Percentiles rank a stretch among this genome's conserved stretches.
Evolutionary conservation across 208 protist genomes (phyloP).

Genomic region (Acanthamoeba sp.): DNA sequence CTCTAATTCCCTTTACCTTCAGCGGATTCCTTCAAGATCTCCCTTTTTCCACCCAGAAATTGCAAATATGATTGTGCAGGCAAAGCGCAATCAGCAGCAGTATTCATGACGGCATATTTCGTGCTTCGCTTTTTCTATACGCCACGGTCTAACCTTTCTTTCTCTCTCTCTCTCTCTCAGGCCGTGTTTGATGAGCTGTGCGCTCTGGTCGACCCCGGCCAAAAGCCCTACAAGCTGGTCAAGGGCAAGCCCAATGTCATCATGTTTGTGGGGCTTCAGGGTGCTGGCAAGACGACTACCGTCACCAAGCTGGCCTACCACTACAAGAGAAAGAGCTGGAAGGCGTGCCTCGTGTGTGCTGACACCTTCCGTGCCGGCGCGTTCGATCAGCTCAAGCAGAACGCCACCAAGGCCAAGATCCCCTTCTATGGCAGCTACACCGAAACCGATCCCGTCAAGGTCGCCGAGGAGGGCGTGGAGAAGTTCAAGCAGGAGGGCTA

Average conservation of each 20-base stretch:
- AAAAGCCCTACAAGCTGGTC: slow-evolving; percentile 95
- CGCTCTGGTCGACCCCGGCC: slow-evolving; percentile 97
- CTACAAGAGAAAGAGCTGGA: slow-evolving; percentile 95
- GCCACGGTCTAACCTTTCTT: background rate
- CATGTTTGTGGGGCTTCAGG: slow-evolving; percentile 99
- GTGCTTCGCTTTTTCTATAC: background rate
- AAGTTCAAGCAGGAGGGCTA: slow-evolving; percentile 94
- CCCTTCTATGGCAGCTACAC: slow-evolving; percentile 97
- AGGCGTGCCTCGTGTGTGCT: slow-evolving; percentile 97
- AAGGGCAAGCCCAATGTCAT: slow-evolving; percentile 98
- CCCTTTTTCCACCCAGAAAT: background rate
- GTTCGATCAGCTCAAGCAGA: slow-evolving; percentile 99
- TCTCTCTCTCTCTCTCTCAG: slow-evolving; percentile 50
- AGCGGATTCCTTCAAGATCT: too few species aligned
- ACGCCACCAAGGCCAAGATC: slow-evolving; percentile 98
- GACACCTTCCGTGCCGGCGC: slow-evolving; percentile 98
- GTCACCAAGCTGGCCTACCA: slow-evolving; percentile 93
- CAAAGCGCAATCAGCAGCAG: too few species aligned
- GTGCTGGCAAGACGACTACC: slow-evolving; percentile 97
- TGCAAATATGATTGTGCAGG: background rate
- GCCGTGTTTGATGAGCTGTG: slow-evolving; percentile 97
- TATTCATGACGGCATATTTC: background rate
- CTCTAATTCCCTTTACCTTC: too few species aligned
- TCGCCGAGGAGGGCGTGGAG: slow-evolving; percentile 97
- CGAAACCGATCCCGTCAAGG: slow-evolving; percentile 97